Base-by-base conservation (phyloP, 2,329 filamentous ascomycete species). In the Raffaelea deltoideospora region DNA sequence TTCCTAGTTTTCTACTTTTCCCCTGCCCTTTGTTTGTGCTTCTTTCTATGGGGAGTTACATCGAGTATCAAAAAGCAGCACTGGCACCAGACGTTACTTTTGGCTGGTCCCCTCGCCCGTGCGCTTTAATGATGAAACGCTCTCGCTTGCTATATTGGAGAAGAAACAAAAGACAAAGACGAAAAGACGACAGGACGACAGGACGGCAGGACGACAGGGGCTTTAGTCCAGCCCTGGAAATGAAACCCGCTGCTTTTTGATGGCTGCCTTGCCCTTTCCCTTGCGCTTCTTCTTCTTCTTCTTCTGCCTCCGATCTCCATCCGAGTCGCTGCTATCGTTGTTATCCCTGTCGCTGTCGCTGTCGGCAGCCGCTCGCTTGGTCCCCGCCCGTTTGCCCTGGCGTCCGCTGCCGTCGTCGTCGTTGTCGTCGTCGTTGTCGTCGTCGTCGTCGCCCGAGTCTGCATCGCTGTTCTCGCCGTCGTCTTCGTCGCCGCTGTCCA, bases 391-490 rank as follows among this genome's bases (percentile, higher is more conserved):
- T 24, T 24, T 24, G 23, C 3, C 21, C 13, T 18, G 20, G 6
- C 9, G 18, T 10, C 8, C 37, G 23, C 23, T 33, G 29, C 27
- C 32, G 19, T 26, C 43, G 11, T 45, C 41, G 9, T 65, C 60
- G 3, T 9, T 21, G 24, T 23, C 20, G 10, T 30, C 32, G 8
- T 69, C 64, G 32, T 64, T 68, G 26, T 60, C 63, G 14, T 54
- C 51, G 27, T 52, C 47, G 4, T 54, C 54, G 1, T 58, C 57
- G 4, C 61, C 60, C 10, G 63, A 61, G 11, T 67, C 63, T 0
- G 57, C 57, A 0, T 64, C 62, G 0, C 58, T 59, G 0, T 59
- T 65, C 2, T 65, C 66, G 0, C 70, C 68, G 1, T 64, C 65
- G 1, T 63, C 63, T 1, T 54, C 53, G 3, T 47, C 47, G 22